Evolutionary conservation across 192 early-diverging fungal species (phyloP).

Genomic region (Entrophospora sp.): DNA sequence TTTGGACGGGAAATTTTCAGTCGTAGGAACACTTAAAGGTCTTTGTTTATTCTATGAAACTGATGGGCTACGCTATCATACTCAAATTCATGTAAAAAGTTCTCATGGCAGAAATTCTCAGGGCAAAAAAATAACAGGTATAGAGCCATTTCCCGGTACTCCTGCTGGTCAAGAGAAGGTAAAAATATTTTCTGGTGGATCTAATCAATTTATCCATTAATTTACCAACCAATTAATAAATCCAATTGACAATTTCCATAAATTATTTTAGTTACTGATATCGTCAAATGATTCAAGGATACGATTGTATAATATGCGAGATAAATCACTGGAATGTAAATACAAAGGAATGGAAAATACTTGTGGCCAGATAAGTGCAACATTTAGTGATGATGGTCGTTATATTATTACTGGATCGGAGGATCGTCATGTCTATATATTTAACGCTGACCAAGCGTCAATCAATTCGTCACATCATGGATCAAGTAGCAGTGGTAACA

Average conservation of each 20-base stretch:
- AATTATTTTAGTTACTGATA: conserved; percentile 38
- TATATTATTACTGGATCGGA: conserved; percentile 81
- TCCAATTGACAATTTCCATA: no score
- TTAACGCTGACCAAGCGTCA: conserved; percentile 44
- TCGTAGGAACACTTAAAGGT: conserved; percentile 70
- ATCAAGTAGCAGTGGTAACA: conserved; percentile 12
- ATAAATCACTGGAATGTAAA: conserved; percentile 68
- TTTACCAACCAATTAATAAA: no score
- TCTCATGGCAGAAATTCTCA: conserved; percentile 49
- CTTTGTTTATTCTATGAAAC: conserved; percentile 78
- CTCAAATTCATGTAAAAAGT: conserved; percentile 66
- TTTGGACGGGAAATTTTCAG: conserved; percentile 57
- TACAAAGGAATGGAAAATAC: conserved; percentile 73
- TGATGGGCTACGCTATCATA: conserved; percentile 69
- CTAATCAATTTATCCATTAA: not conserved
- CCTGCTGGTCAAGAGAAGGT: conserved; percentile 47
- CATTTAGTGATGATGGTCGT: conserved; percentile 62
- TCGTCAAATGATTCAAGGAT: conserved; percentile 79
- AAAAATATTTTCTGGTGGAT: no score
- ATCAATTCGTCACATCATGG: conserved; percentile 20
- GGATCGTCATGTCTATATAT: conserved; percentile 68
- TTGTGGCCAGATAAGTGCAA: conserved; percentile 64
- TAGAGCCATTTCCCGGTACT: conserved; percentile 54
- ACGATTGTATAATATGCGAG: conserved; percentile 66
- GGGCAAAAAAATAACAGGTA: conserved; percentile 75